Percentiles rank a stretch among this genome's conserved stretches.
These are phyloP conservation scores for Aspergillaceae sp. DNA, from an alignment of 2,329 filamentous ascomycete species.

Conservation along the genomic window DNA sequence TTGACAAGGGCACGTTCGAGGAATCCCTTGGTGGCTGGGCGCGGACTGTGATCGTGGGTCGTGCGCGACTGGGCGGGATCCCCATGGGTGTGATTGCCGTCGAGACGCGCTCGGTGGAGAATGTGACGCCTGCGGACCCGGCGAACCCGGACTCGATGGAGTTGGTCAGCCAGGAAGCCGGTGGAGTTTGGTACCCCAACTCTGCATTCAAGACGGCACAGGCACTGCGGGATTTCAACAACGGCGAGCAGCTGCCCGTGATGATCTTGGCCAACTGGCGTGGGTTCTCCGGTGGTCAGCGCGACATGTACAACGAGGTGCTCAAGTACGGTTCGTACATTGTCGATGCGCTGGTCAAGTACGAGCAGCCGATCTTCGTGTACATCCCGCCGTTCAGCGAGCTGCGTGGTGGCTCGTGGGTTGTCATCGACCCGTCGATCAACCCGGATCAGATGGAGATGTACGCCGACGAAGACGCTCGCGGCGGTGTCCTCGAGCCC, in stretches of 20 bases:
- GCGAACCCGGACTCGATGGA: conserved; percentile 98
- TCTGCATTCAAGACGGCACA: conserved; percentile 99
- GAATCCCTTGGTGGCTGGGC: conserved; percentile 97
- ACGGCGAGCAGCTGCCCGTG: conserved; percentile 91
- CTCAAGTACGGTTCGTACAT: conserved; percentile 99
- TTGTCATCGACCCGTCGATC: conserved; percentile 97
- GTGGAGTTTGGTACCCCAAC: conserved; percentile 99
- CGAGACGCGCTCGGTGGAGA: conserved; percentile 92
- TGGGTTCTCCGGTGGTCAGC: conserved; percentile 98
- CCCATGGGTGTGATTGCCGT: conserved; percentile 97
- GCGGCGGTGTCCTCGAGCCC: conserved; percentile 93
- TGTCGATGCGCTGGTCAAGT: conserved; percentile 95
- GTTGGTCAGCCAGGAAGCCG: conserved; percentile 86
- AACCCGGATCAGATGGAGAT: conserved; percentile 97
- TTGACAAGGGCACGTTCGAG: conserved; percentile 94
- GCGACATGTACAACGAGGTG: conserved; percentile 99
- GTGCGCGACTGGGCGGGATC: conserved; percentile 91
- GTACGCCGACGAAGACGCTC: conserved; percentile 93
- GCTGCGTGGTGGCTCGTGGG: conserved; percentile 97
- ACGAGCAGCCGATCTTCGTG: conserved; percentile 96
- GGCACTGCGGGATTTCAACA: conserved; percentile 98
- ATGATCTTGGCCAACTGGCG: conserved; percentile 99
- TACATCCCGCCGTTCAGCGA: conserved; percentile 97
- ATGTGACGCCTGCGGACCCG: conserved; percentile 89
- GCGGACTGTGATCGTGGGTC: conserved; percentile 89